A percentile compares a stretch with the other conserved stretches of the same genome.
phyloP scores from a whole-genome alignment of 2,329 filamentous ascomycete species.

The Colletotrichum gigasporum region DNA sequence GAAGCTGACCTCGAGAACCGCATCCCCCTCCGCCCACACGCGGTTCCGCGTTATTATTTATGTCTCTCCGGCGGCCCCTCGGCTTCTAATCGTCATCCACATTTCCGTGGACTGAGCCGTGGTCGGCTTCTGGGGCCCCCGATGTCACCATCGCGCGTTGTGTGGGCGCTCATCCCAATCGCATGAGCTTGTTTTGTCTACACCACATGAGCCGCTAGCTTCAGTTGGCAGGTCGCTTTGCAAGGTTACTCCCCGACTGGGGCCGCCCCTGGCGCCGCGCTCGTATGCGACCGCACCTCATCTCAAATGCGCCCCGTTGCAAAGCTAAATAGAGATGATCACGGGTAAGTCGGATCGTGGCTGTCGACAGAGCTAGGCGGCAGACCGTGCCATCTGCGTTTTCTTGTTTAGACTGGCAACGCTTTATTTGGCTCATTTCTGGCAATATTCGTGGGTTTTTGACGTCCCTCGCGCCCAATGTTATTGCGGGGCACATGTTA shows the following conservation, averaged over 20 bases:
- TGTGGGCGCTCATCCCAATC: neutral
- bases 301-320: neutral
- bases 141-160: slow-evolving; percentile 2
- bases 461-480: too few relatives aligned
- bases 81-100: neutral
- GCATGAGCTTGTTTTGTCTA: slow-evolving; percentile 7
- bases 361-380: neutral
- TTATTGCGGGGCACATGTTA: too few relatives aligned
- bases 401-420: too few relatives aligned
- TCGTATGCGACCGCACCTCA: neutral
- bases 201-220: slow-evolving; percentile 8
- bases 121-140: neutral
- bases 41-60: neutral
- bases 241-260: slow-evolving; percentile 1
- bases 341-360: neutral
- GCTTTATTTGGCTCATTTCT: too few relatives aligned
- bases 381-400: too few relatives aligned
- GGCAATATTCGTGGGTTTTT: too few relatives aligned
- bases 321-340: neutral
- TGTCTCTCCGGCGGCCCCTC: too few relatives aligned
- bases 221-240: slow-evolving; percentile 18
- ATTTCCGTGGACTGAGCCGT: neutral
- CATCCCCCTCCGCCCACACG: too few relatives aligned
- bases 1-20: neutral
- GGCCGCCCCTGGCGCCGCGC: neutral